phyloP scores from a whole-genome alignment of 108 stramenopile species.

The Schizochytrium sp. region DNA sequence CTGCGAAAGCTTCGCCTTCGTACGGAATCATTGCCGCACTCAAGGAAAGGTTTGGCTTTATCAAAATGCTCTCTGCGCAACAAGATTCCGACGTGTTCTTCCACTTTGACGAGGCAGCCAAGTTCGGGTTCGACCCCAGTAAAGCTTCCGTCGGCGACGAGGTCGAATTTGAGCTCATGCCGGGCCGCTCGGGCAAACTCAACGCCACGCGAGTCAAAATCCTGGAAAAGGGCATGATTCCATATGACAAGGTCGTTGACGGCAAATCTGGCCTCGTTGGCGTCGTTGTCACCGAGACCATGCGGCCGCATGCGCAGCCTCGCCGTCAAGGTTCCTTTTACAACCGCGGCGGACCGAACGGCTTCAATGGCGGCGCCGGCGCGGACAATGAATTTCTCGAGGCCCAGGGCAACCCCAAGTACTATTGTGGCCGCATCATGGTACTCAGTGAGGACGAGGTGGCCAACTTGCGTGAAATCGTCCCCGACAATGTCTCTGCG shows the following conservation, averaged over 20 bases:
- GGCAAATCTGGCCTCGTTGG: neutral
- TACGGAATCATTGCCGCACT: neutral
- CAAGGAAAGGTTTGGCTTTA: neutral
- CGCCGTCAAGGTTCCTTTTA: neutral
- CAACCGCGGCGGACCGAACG: neutral
- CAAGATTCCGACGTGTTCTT: neutral
- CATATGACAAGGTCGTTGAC: neutral
- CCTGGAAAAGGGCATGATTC: neutral
- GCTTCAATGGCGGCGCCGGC: neutral
- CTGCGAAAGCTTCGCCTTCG: neutral
- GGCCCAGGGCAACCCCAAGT: neutral
- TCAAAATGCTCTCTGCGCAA: neutral
- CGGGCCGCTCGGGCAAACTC: neutral
- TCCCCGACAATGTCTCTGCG: neutral
- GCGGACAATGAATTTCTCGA: neutral
- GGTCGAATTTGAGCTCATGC: slow-evolving; percentile 4
- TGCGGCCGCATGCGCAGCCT: neutral
- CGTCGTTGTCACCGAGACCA: neutral
- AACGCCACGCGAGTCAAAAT: neutral
- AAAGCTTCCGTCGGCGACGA: neutral
- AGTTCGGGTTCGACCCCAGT: neutral
- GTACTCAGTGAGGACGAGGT: neutral
- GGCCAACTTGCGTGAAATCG: neutral
- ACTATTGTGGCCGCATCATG: neutral
- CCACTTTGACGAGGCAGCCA: slow-evolving; percentile 11